These are phyloP conservation scores for Mimosa bimucronata DNA, from an alignment of 306 rosid species.

Conservation along the genomic window DNA sequence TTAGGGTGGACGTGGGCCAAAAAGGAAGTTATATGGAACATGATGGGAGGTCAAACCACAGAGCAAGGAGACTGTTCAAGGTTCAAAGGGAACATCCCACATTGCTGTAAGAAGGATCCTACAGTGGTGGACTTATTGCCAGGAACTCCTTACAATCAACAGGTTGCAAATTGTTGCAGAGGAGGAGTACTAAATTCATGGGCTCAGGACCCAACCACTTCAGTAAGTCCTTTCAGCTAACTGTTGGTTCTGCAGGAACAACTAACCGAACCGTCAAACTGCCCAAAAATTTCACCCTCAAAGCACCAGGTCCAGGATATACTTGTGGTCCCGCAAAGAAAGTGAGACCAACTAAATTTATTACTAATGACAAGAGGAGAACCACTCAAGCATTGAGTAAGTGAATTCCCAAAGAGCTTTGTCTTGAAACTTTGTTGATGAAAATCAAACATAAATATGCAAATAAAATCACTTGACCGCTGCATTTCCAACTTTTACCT, in stretches of 20 bases:
- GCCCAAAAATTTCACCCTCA: constrained; percentile 70
- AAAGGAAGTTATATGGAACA: constrained; percentile 71
- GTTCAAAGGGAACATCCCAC: constrained; percentile 61
- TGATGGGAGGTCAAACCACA: constrained; percentile 68
- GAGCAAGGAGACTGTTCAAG: constrained; percentile 78
- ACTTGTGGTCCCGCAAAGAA: constrained; percentile 70
- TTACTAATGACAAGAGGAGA: constrained; percentile 60
- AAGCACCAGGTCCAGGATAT: constrained; percentile 73
- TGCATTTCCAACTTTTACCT: constrained; percentile 4
- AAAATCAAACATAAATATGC: background rate
- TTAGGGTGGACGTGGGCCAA: constrained; percentile 79
- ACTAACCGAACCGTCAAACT: constrained; percentile 64
- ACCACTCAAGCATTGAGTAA: constrained; percentile 71
- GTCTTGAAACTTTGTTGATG: background rate
- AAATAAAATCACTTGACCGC: background rate
- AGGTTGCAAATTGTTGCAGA: constrained; percentile 73
- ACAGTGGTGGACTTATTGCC: constrained; percentile 71
- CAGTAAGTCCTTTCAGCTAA: constrained; percentile 70
- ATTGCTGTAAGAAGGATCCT: constrained; percentile 70
- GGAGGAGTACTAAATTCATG: constrained; percentile 68
- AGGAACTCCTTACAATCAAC: constrained; percentile 75
- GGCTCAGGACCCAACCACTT: constrained; percentile 60
- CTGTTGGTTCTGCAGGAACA: constrained; percentile 72
- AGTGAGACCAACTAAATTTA: constrained; percentile 54
- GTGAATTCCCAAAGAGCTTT: constrained; percentile 32